A percentile compares a stretch with the other conserved stretches of the same genome.
phyloP scores from a whole-genome alignment of 176 grass and related monocot genomes.

The Secale cereale region DNA sequence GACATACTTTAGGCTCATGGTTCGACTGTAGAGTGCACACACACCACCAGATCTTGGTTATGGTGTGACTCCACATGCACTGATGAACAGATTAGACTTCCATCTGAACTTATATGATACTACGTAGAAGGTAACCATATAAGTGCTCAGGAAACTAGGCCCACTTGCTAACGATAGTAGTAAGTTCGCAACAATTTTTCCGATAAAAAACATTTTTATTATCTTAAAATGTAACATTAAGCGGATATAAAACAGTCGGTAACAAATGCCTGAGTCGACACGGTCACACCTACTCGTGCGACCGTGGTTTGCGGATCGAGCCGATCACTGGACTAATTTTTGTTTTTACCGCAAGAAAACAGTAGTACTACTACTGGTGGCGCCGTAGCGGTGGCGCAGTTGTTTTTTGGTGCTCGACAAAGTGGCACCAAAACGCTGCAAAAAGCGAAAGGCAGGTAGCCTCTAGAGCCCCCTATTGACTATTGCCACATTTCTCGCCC shows the following conservation, averaged over 20 bases:
- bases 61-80: background rate
- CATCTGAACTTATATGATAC: background rate
- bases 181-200: too few species aligned
- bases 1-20: background rate
- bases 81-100: background rate
- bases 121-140: background rate
- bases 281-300: background rate
- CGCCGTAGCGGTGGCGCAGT: background rate
- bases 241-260: too few species aligned
- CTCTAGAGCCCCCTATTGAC: conserved; percentile 26
- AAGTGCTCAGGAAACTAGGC: background rate
- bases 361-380: background rate
- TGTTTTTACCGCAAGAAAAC: background rate
- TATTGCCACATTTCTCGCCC: conserved; percentile 12
- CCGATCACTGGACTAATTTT: background rate
- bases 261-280: too few species aligned
- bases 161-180: background rate
- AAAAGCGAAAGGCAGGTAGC: conserved; percentile 37
- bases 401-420: conserved; percentile 37
- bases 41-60: background rate
- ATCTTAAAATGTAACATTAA: too few species aligned
- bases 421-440: conserved; percentile 34
- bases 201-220: too few species aligned
- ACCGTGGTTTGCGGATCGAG: background rate
- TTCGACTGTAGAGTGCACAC: background rate